Evolutionary conservation across 495 filamentous ascomycete species (phyloP).

Genomic region (Symbiotaphrina buchneri): DNA sequence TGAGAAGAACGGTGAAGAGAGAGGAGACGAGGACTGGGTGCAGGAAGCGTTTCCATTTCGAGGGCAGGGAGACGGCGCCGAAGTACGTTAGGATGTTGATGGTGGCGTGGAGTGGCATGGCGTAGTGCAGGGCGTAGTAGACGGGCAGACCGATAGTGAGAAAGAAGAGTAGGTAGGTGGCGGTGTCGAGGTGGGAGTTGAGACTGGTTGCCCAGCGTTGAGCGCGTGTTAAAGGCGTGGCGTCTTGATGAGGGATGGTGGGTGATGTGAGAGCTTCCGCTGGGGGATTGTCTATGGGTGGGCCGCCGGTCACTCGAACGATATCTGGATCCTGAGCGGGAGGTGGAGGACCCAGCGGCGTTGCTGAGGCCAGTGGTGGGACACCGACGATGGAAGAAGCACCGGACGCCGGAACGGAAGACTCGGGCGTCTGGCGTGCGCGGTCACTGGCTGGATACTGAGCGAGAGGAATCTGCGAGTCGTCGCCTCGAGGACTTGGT

Average conservation of each 20-base stretch:
- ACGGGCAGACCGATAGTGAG: constrained; percentile 23
- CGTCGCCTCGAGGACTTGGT: constrained; percentile 15
- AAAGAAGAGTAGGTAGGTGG: constrained; percentile 18
- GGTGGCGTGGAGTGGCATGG: constrained; percentile 27
- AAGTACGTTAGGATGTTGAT: constrained; percentile 25
- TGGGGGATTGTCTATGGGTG: constrained; percentile 9
- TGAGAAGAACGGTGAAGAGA: constrained; percentile 16
- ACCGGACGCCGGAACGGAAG: neutral
- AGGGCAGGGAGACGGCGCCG: constrained; percentile 19
- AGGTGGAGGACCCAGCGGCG: no score
- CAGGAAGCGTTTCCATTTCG: constrained; percentile 17
- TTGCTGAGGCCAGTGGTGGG: constrained; percentile 8
- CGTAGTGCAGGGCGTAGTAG: constrained; percentile 23
- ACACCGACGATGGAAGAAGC: neutral
- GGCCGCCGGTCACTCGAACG: constrained; percentile 17
- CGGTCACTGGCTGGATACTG: neutral
- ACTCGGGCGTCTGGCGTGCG: neutral
- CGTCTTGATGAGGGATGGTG: constrained; percentile 11
- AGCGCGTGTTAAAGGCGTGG: constrained; percentile 17
- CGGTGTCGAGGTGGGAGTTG: constrained; percentile 16
- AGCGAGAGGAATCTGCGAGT: constrained; percentile 6
- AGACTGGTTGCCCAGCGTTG: constrained; percentile 20
- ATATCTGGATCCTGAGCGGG: constrained; percentile 15
- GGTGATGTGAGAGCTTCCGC: constrained; percentile 1
- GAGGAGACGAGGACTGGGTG: constrained; percentile 29